A percentile compares a stretch with the other conserved stretches of the same genome.
Conservation (phyloP, 1,139 yeast species). For the Pichia sp. region DNA sequence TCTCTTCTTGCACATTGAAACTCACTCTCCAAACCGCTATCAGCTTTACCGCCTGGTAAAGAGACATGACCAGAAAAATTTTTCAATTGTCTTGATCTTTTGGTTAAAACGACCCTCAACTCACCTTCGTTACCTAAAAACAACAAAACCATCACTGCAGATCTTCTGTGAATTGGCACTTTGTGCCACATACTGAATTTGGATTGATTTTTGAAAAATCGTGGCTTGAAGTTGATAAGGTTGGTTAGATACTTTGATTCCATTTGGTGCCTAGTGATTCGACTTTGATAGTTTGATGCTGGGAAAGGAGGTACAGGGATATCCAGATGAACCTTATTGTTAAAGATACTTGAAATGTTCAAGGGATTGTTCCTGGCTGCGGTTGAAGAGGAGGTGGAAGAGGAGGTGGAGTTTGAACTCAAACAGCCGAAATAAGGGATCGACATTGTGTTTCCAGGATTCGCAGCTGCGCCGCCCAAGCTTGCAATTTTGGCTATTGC, state of each 20-base stretch:
- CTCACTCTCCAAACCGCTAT: conserved; percentile 52
- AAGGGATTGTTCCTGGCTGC: too few species aligned
- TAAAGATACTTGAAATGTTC: too few species aligned
- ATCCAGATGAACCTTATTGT: too few species aligned
- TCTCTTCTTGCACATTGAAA: conserved; percentile 75
- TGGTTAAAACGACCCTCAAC: conserved; percentile 66
- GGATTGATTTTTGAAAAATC: conserved; percentile 17
- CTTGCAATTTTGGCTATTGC: not conserved
- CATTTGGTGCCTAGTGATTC: conserved; percentile 21
- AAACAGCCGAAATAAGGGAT: too few species aligned
- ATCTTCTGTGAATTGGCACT: conserved; percentile 54
- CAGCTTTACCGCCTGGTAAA: conserved; percentile 86
- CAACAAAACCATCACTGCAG: conserved; percentile 66
- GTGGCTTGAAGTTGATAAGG: conserved; percentile 22
- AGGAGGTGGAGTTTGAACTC: too few species aligned
- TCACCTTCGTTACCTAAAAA: conserved; percentile 69
- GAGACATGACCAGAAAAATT: conserved; percentile 85
- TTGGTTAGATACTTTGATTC: conserved; percentile 26
- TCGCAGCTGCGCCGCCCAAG: not conserved
- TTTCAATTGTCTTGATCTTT: conserved; percentile 58
- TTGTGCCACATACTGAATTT: conserved; percentile 45
- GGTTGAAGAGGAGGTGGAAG: too few species aligned
- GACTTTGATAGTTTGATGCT: conserved; percentile 2
- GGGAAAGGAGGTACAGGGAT: too few species aligned
- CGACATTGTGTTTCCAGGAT: too few species aligned